phyloP scores from a whole-genome alignment of 1,139 yeast genomes.

The Zygosaccharomyces sapae region DNA sequence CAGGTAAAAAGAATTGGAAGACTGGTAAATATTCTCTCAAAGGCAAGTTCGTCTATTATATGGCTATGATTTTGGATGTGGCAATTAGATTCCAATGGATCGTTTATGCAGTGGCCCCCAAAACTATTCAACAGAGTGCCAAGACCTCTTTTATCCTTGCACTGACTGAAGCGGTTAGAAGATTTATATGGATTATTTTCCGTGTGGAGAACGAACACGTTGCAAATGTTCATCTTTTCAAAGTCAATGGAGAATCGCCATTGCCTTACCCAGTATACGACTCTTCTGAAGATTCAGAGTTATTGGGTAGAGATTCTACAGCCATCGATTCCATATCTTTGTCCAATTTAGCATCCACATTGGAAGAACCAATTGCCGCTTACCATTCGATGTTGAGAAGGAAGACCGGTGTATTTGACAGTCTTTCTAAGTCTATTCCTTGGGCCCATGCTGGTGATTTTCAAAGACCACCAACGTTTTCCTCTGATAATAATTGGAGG shows the following conservation, averaged over 20 bases:
- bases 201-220: constrained; percentile 96
- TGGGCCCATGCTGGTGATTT: constrained; percentile 87
- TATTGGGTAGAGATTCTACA: constrained; percentile 12
- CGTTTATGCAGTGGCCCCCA: constrained; percentile 65
- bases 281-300: constrained; percentile 13
- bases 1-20: constrained; percentile 36
- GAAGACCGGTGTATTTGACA: constrained; percentile 41
- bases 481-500: constrained; percentile 9
- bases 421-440: constrained; percentile 59
- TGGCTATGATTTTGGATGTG: constrained; percentile 69
- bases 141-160: constrained; percentile 84
- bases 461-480: constrained; percentile 50
- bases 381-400: constrained; percentile 29
- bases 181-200: constrained; percentile 85
- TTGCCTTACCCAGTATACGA: constrained; percentile 58
- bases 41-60: constrained; percentile 59
- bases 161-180: constrained; percentile 69
- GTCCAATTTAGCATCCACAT: constrained; percentile 9
- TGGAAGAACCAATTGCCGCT: constrained; percentile 22
- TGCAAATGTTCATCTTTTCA: constrained; percentile 74
- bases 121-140: constrained; percentile 83
- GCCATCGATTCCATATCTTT: constrained; percentile 12
- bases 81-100: constrained; percentile 85
- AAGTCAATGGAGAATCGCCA: constrained; percentile 84
- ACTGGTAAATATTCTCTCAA: constrained; percentile 39